Conservation (phyloP, 352 stramenopile species). For the Blastocystis sp. region DNA sequence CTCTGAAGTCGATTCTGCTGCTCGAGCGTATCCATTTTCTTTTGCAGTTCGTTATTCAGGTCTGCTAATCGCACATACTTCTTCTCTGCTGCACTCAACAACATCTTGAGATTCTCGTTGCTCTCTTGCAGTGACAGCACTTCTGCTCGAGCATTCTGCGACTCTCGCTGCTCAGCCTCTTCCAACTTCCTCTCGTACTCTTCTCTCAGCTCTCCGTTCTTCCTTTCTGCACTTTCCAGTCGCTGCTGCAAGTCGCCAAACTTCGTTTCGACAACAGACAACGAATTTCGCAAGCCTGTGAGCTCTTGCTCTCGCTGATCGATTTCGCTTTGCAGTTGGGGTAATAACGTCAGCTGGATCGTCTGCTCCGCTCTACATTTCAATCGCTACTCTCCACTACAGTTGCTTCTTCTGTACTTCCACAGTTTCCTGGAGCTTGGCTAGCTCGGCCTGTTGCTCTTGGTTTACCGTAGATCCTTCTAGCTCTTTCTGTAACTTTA, state of each 20-base stretch:
- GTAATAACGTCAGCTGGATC: not conserved
- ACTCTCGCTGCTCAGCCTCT: not conserved
- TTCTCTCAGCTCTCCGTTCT: not conserved
- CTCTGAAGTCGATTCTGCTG: conserved; percentile 25
- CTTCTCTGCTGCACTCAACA: conserved; percentile 31
- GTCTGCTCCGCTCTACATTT: conserved; percentile 1
- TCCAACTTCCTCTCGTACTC: not conserved
- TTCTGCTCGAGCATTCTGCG: not conserved
- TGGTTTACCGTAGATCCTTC: not conserved
- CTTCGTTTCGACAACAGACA: not conserved
- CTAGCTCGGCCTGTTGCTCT: not conserved
- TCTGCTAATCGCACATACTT: conserved; percentile 8
- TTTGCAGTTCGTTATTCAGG: conserved; percentile 29
- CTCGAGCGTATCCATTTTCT: conserved; percentile 44
- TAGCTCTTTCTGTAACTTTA: not conserved
- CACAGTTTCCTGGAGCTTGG: not conserved
- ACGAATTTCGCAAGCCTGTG: not conserved
- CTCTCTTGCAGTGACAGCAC: not conserved
- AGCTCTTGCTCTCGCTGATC: not conserved
- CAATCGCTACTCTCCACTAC: not conserved
- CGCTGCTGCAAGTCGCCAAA: not conserved
- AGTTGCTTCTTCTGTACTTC: not conserved
- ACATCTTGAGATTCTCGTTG: conserved; percentile 31
- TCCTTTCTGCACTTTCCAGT: not conserved
- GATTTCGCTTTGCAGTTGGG: not conserved